Percentiles rank a stretch among this genome's conserved stretches.
Conservation (phyloP, 2,329 filamentous ascomycete genomes). For the Periconia sp. region DNA sequence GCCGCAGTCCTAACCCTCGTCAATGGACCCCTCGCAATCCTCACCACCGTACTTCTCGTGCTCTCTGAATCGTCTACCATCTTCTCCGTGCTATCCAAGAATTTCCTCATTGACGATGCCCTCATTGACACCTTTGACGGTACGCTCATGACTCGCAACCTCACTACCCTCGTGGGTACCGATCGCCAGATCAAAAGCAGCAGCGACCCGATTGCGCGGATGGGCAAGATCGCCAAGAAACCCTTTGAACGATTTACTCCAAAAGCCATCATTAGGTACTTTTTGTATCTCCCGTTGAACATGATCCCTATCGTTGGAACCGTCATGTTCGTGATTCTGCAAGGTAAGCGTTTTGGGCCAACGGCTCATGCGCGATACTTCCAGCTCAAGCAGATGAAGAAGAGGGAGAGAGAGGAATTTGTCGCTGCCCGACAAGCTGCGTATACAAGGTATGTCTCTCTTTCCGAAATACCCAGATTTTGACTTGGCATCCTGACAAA, state of each 20-base stretch:
- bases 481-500: conserved; percentile 5
- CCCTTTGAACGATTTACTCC: conserved; percentile 58
- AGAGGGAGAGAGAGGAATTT: conserved; percentile 66
- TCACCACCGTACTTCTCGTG: conserved; percentile 70
- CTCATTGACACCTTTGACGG: conserved; percentile 89
- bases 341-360: conserved; percentile 59
- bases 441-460: conserved; percentile 69
- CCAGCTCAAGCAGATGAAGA: conserved; percentile 82
- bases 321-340: conserved; percentile 73
- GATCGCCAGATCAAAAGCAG: conserved; percentile 70
- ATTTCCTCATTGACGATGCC: conserved; percentile 78
- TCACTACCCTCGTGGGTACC: conserved; percentile 67
- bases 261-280: conserved; percentile 69
- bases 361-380: conserved; percentile 71
- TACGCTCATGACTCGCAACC: conserved; percentile 56
- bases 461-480: neutral
- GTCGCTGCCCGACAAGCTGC: conserved; percentile 70
- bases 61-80: conserved; percentile 53
- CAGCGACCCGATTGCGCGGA: conserved; percentile 54
- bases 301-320: conserved; percentile 91
- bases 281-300: conserved; percentile 88
- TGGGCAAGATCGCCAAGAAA: conserved; percentile 60
- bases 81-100: conserved; percentile 60
- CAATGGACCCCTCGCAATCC: conserved; percentile 78
- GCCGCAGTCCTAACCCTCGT: conserved; percentile 80